Base-by-base conservation (phyloP, 345 rosid genomes). In the Aquilaria malaccensis region DNA sequence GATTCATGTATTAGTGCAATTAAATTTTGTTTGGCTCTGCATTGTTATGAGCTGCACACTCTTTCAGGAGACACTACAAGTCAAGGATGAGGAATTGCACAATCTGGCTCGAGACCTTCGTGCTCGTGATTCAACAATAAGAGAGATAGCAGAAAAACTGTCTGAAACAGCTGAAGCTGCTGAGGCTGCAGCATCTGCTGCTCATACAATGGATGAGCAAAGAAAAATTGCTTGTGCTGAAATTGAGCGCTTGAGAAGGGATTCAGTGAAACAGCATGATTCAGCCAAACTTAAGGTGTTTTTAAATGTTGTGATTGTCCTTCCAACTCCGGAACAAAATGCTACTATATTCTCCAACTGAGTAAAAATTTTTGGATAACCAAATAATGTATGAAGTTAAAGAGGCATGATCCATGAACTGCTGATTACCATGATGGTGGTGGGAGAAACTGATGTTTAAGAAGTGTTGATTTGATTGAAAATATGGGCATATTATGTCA, bases 131-230 rank as follows among this genome's bases (percentile, higher is more conserved):
- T 86, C 95, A 63, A 90, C 80, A 31, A 94, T 95, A 58, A 95
- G 78, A 68, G 93, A 91, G 43, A 83, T 91, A 67, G 99, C 96
- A 30, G 95, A 91, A 22, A 91, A 85, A 72, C 79, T 95, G 47
- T 70, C 95, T 33, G 97, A 88, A 80, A 91, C 99, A 4, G 96
- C 99, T 62, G 99, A 95, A 78, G 98, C 99, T 70, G 97, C 98
- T 60, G 96, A 91, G 77, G 84, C 85, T 73, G 99, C 99, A 9
- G 99, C 99, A 55, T 76, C 89, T 67, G 96, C 99, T 15, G 96
- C 97, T 58, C 89, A 82, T 65, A 70, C 82, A 12, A 88, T 95
- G 93, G 97, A 91, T 77, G 95, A 88, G 70, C 99, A 91, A 58
- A 78, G 97, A 74, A 85, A 83, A 74, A 74, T 81, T 46, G 89